Conservation (phyloP, 768 basidiomycete genomes). For the Tulasnella sp. region DNA sequence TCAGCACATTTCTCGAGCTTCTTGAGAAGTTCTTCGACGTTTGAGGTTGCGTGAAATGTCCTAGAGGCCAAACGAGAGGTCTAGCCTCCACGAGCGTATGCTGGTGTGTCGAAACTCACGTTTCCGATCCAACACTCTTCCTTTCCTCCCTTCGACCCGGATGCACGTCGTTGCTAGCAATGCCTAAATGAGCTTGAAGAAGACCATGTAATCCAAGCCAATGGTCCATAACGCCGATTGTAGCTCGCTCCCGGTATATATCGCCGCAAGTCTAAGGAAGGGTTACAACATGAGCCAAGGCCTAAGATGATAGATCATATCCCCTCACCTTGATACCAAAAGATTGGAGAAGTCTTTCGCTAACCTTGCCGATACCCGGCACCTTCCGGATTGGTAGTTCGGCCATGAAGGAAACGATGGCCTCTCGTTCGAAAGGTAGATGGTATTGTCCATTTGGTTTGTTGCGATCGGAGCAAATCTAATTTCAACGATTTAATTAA, state of each 20-base stretch:
- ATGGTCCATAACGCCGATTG: conserved; percentile 75
- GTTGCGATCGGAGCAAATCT: conserved; percentile 94
- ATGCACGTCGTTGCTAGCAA: conserved; percentile 74
- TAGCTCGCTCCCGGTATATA: conserved; percentile 65
- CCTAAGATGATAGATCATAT: background rate
- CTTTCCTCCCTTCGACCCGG: conserved; percentile 70
- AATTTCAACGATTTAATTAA: background rate
- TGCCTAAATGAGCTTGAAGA: conserved; percentile 73
- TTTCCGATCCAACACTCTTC: conserved; percentile 89
- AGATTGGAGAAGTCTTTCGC: conserved; percentile 77
- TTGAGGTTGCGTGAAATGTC: conserved; percentile 63
- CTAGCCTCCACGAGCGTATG: background rate
- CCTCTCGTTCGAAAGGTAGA: conserved; percentile 54
- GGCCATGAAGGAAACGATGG: conserved; percentile 68
- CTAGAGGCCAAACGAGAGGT: conserved; percentile 35
- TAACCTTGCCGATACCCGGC: conserved; percentile 84
- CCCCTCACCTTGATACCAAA: conserved; percentile 69
- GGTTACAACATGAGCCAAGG: background rate
- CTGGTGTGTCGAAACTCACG: conserved; percentile 37
- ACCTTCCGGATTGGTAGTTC: conserved; percentile 77
- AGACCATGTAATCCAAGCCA: conserved; percentile 73
- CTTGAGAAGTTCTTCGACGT: conserved; percentile 57
- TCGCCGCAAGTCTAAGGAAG: conserved; percentile 74
- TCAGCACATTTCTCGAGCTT: conserved; percentile 76
- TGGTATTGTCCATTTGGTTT: conserved; percentile 91